Evolutionary conservation across 2,329 filamentous ascomycete genomes (phyloP), one percentile per base, ranked within the genome.

Genomic region (Phialophora chinensis): DNA sequence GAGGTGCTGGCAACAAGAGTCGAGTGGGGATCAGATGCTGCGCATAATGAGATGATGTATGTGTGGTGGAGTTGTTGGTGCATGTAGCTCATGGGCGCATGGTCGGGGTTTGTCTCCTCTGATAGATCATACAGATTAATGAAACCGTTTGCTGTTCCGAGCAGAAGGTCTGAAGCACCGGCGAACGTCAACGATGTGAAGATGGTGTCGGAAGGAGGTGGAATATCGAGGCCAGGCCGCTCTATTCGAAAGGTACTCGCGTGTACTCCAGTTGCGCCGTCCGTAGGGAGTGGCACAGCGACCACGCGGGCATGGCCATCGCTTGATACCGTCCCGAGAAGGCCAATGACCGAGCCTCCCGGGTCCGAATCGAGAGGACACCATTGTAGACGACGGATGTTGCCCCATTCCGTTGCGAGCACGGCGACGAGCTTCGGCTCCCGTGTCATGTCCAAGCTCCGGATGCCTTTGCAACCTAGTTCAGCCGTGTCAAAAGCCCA

Each of bases 121-220:
- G 62, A 74, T 12, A 76, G 67, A 65, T 79, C 83, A 80, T 83
- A 89, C 27, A 88, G 75, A 4, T 81, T 83, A 3, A 88, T 76
- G 62, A 79, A 84, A 2, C 87, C 87, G 69, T 86, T 83, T 7
- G 86, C 82, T 61, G 83, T 85, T 33, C 83, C 85, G 23, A 84
- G 83, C 2, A 83, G 83, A 61, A 90, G 76, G 47, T 86, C 82
- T 14, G 78, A 83, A 2, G 81, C 79, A 11, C 85, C 87, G 14
- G 88, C 75, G 85, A 87, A 89, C 20, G 82, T 76, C 12, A 89
- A 68, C 66, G 80, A 84, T 8, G 86, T 86, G 69, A 82, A 87
- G 3, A 89, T 73, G 2, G 84, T 84, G 58, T 79, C 73, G 20
- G 74, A 73, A n/a, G 83, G 81, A 3, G 84, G 81, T 23, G 47